Evolutionary conservation across 176 grass and related monocot species (phyloP).

Genomic region (Oryza punctata): DNA sequence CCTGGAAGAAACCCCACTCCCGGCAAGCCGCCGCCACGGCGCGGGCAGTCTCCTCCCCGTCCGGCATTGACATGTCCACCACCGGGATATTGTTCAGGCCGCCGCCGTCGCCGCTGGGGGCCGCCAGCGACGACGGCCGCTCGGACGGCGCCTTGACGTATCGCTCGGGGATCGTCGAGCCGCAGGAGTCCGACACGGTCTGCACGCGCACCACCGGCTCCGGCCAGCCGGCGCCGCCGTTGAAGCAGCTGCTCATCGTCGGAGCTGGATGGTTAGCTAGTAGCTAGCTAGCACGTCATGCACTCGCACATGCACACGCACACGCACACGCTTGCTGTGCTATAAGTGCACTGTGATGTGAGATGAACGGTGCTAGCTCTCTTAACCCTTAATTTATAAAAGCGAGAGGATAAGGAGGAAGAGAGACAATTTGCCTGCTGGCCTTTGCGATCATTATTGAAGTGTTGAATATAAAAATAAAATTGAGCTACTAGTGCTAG

Average conservation of each 20-base stretch:
- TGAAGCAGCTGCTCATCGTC: constrained; percentile 53
- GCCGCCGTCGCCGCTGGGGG: not conserved
- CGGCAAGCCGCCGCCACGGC: constrained; percentile 58
- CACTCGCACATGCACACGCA: constrained; percentile 5
- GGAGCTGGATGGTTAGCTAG: not conserved
- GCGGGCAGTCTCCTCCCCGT: constrained; percentile 28
- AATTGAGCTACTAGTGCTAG: constrained; percentile 37
- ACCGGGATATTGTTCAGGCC: constrained; percentile 53
- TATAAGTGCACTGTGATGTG: constrained; percentile 33
- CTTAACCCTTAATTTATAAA: constrained; percentile 40
- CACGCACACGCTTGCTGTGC: not conserved
- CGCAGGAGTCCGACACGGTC: constrained; percentile 60
- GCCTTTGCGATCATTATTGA: constrained; percentile 41
- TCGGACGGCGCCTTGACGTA: constrained; percentile 71
- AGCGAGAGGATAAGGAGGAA: constrained; percentile 47
- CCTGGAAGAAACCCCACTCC: constrained; percentile 90
- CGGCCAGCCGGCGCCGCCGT: constrained; percentile 70
- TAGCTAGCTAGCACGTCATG: not conserved
- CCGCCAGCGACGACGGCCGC: constrained; percentile 37
- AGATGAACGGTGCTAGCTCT: constrained; percentile 2
- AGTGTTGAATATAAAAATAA: constrained; percentile 30
- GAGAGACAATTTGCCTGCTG: not conserved
- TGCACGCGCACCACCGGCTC: constrained; percentile 80
- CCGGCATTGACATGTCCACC: constrained; percentile 59
- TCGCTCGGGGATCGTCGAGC: constrained; percentile 51